Base-by-base conservation (phyloP, 768 basidiomycete genomes). In the Kwoniella sp. region DNA sequence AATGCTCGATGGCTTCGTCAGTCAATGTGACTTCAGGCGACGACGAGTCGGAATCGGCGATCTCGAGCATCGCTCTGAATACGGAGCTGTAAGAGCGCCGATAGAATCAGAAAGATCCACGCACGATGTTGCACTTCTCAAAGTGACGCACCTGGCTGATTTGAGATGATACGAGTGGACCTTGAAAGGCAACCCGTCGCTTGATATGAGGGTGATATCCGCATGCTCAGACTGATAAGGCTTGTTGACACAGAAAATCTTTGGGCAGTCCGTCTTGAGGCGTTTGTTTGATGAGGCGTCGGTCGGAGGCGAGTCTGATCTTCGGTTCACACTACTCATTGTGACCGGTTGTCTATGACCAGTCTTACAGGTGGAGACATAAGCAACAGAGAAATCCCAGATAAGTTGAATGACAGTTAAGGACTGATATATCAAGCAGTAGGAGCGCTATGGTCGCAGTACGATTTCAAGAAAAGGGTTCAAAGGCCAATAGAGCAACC, bases 81-180 rank as follows among this genome's bases (percentile, higher is more conserved):
- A 50, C 49, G 49, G 49, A 17, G 26, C 49, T 44, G 17, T 19
- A 44, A 15, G 7, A n/a, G n/a, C n/a, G n/a, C n/a, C n/a, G n/a
- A n/a, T n/a, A n/a, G 4, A 44, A 15, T 44, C 40, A 44, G 40
- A 44, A 19, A 9, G 17, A 19, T 6, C 40, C 10, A 26, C 58
- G 24, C n/a, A 65, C 58, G 33, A 6, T 6, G 33, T 33, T 6
- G 33, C 33, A 33, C 5, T 33, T 6, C 13, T 33, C 33, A 6
- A 19, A 19, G 8, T 19, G 10, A 26, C 58, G 22, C 22, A 65
- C 64, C 58, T 55, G 29, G 33, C 24, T 9, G 64, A 30, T 37
- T 55, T 59, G 1, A 65, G 64, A 12, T 47, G 22, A 25, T 55
- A 60, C 36, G 58, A 60, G 25, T 65, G 52, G 21, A 65, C 64